Percentiles rank a stretch among this genome's conserved stretches.
Conservation (phyloP, 2,329 filamentous ascomycete species). For the Cordyceps farinosa region DNA sequence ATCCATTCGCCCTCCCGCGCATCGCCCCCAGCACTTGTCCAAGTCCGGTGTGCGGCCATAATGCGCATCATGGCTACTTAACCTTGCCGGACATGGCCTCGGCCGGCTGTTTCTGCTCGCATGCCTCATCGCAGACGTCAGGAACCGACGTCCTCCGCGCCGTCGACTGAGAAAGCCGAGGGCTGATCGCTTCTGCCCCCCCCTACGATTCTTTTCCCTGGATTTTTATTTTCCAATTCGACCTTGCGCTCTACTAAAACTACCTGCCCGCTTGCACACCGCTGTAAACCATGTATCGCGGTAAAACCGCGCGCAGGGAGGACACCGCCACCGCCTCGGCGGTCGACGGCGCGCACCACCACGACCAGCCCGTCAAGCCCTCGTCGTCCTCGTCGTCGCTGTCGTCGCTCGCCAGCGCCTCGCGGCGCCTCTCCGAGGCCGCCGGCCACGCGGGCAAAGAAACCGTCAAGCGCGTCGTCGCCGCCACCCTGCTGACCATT, state of each 20-base stretch:
- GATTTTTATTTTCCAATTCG: neutral
- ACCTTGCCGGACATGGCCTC: neutral
- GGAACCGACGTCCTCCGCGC: neutral
- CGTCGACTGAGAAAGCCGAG: neutral
- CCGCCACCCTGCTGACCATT: conserved; percentile 21
- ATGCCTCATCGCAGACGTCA: neutral
- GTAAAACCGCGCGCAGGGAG: neutral
- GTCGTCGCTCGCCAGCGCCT: neutral
- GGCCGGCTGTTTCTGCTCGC: neutral
- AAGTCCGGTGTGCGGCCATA: neutral
- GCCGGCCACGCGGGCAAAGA: conserved; percentile 1
- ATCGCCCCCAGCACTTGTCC: neutral
- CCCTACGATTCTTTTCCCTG: neutral
- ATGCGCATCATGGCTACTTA: neutral
- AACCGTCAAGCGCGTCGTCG: neutral
- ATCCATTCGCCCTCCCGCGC: neutral
- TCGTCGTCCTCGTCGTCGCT: conserved; percentile 2
- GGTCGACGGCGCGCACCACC: neutral
- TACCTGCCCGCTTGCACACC: too few species aligned
- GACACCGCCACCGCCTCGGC: neutral
- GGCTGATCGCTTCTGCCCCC: neutral
- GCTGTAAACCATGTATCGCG: neutral
- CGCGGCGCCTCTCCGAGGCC: neutral
- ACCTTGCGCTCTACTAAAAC: too few species aligned
- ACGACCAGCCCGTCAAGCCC: neutral